Conservation (phyloP, 805 yeast species). For the Spathaspora girioi region DNA sequence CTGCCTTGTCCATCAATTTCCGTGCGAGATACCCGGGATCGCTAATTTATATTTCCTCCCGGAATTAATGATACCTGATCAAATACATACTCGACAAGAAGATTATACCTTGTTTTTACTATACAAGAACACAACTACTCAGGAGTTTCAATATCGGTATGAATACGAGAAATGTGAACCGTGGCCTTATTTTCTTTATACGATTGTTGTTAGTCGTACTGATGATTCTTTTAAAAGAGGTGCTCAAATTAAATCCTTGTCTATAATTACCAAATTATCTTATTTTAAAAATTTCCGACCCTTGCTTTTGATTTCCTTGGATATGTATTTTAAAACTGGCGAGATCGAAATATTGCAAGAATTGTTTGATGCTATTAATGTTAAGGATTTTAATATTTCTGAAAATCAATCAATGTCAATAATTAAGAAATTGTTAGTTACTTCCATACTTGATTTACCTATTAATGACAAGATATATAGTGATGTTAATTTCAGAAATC, state of each 20-base stretch:
- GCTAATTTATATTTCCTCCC: slow-evolving; percentile 39
- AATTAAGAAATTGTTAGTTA: slow-evolving; percentile 34
- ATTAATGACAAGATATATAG: slow-evolving; percentile 37
- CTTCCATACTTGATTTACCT: slow-evolving; percentile 42
- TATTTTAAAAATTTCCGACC: slow-evolving; percentile 60
- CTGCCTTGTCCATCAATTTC: slow-evolving; percentile 50
- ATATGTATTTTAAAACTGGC: slow-evolving; percentile 34
- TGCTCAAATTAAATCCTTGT: slow-evolving; percentile 54
- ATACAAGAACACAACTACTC: slow-evolving; percentile 38
- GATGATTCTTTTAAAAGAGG: slow-evolving; percentile 51
- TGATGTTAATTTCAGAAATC: slow-evolving; percentile 36
- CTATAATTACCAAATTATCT: slow-evolving; percentile 51
- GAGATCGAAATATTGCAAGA: slow-evolving; percentile 19
- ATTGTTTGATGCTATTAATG: slow-evolving; percentile 30
- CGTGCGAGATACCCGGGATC: slow-evolving; percentile 28
- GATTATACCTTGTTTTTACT: slow-evolving; percentile 57
- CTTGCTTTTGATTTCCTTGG: slow-evolving; percentile 49
- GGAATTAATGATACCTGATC: slow-evolving; percentile 61
- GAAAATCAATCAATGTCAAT: slow-evolving; percentile 19
- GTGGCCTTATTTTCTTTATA: slow-evolving; percentile 51
- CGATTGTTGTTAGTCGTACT: slow-evolving; percentile 48
- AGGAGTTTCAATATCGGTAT: slow-evolving; percentile 36
- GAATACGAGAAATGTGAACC: slow-evolving; percentile 29
- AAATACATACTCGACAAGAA: slow-evolving; percentile 52
- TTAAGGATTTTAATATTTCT: slow-evolving; percentile 22